Base-by-base conservation (phyloP, 1,139 yeast species). In the Taphrina communis region DNA sequence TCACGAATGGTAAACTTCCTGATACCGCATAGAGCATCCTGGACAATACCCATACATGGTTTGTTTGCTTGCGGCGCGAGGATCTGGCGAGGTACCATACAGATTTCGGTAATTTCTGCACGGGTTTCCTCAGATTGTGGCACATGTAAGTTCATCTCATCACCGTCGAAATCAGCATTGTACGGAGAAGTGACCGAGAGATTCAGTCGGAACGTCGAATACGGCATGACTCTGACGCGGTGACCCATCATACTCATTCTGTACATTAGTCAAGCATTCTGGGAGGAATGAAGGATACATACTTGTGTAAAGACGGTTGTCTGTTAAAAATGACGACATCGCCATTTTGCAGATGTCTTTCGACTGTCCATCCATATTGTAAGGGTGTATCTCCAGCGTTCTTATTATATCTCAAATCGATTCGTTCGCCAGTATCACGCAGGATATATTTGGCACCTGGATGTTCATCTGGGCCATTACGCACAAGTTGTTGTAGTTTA, bases 161-260 rank as follows among this genome's bases (percentile, higher is more conserved):
- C 99, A 83, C 99, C 99, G 82, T 95, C 99, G 84, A 95, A 95
- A 89, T 95, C 99, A 65, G 99, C 99, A 81, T 95, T 95, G 81
- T 95, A 95, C 36, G 99, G 99, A 17, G 98, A 91, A 0, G 99
- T 94, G 65, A 94, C 99, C 17, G 98, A 94, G 78, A 95, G 83
- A 78, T 94, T 95, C 81, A 95, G 83, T 81, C 99, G 88, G 83
- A 95, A 95, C 0, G 99, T 94, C 4, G 98, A 93, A 78, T 93
- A 95, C 14, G 99, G 99, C 97, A 95, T 93, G 66, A 94, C 99
- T 78, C 90, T 92, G 52, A 94, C 99, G 81, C 97, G 86, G 78
- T 95, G 99, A n/a, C 97, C 97, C 99, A 95, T 95, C 99, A 95
- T 95, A 71, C 98, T 92, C 98, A 95, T 94, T 48, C 66, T 62